Base-by-base conservation (phyloP, 148 eudicot genomes). In the Dysphania ambrosioides region DNA sequence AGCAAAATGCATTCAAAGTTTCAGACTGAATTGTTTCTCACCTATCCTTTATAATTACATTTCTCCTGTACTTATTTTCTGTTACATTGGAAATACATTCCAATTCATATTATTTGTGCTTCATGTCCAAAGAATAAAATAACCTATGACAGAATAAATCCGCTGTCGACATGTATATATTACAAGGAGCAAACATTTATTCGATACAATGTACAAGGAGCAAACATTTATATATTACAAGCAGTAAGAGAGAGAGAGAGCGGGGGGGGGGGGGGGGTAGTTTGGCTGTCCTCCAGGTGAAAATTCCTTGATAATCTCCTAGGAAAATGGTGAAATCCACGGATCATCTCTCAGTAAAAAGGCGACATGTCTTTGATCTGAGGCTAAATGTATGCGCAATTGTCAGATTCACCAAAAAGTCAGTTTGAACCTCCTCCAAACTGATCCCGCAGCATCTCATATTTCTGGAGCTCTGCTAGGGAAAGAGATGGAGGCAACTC, bases 401-500 rank as follows among this genome's bases (percentile, higher is more conserved):
- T 59, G 32, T 8, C 24, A 66, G 12, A 0, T 51, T 55, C 31
- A 55, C 30, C 29, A 5, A 41, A 49, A n/a, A 24, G 70, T 57
- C 80, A 89, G 66, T 67, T 79, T 21, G 90, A 84, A 74, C 86
- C 77, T 80, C 98, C 98, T 86, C 88, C 97, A 71, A 94, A 88
- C 72, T 91, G 98, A 78, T 92, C 91, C 40, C 98, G 88, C 79
- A 94, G 72, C 82, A 77, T 73, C 83, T 94, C 96, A 44, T 94
- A 94, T 80, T 91, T 94, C 68, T 74, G 84, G 34, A 94, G 93
- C 81, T 94, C 98, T 8, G 91, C 85, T 70, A 91, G 75, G 66
- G 98, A 94, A 49, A 94, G 90, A 21, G 98, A 94, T 29, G 98
- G 98, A 58, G 89, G 83, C 41, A 94, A 81, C 72, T 94, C 98